Conservation (phyloP, 1,284 basidiomycete genomes). For the Lentinus polychrous region DNA sequence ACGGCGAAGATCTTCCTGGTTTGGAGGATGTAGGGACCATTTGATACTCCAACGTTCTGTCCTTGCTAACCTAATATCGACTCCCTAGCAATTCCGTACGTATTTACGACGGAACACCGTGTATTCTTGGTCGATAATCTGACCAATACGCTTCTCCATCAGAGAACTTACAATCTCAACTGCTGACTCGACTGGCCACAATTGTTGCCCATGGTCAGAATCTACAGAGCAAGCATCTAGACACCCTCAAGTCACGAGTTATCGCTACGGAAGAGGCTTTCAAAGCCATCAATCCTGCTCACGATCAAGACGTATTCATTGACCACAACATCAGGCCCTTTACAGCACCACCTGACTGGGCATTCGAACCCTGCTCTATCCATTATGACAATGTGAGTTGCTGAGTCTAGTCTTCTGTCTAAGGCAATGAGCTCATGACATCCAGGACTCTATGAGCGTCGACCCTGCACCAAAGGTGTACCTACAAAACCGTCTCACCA, state of each 20-base stretch:
- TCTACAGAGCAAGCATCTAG: conserved; percentile 52
- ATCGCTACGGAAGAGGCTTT: conserved; percentile 39
- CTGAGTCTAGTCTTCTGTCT: not conserved
- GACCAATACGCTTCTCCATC: conserved; percentile 8
- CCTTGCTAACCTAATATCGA: conserved; percentile 6
- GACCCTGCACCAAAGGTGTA: conserved; percentile 67
- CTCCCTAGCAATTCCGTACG: conserved; percentile 61
- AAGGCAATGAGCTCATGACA: not conserved
- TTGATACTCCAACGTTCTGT: conserved; percentile 5
- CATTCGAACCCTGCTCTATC: conserved; percentile 66
- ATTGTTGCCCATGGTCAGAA: conserved; percentile 52
- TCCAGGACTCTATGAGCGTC: conserved; percentile 53
- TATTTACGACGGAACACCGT: conserved; percentile 10
- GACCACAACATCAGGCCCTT: conserved; percentile 66
- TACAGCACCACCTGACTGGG: conserved; percentile 54
- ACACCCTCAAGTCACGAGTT: conserved; percentile 44
- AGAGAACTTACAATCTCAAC: conserved; percentile 61
- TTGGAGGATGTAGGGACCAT: conserved; percentile 61
- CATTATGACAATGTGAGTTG: conserved; percentile 63
- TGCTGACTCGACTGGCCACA: conserved; percentile 46
- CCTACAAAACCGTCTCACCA: conserved; percentile 69
- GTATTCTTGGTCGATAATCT: conserved; percentile 7
- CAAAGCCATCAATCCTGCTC: conserved; percentile 40
- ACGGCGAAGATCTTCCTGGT: conserved; percentile 54
- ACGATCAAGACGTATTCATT: conserved; percentile 67